Conservation (phyloP, 805 yeast genomes). For the Candida alai region DNA sequence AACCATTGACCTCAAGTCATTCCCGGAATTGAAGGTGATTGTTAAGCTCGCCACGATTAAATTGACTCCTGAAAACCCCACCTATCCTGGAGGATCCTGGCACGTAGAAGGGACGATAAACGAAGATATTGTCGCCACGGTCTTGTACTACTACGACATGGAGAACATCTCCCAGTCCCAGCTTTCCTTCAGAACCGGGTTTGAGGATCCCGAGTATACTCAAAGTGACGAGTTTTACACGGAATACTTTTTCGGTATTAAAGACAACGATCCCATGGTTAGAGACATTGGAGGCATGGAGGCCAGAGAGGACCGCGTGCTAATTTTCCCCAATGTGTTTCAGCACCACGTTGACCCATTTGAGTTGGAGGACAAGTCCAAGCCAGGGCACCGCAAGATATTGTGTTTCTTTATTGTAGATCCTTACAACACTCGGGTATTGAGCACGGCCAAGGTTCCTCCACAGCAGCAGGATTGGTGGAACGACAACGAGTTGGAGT, state of each 20-base stretch:
- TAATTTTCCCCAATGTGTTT: conserved; percentile 36
- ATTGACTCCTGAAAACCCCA: conserved; percentile 37
- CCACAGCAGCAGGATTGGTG: conserved; percentile 38
- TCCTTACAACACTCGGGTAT: conserved; percentile 26
- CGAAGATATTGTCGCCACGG: conserved; percentile 41
- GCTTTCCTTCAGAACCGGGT: conserved; percentile 26
- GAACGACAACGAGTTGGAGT: conserved; percentile 12
- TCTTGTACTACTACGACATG: conserved; percentile 36
- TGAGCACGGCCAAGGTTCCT: conserved; percentile 29
- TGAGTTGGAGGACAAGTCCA: conserved; percentile 30
- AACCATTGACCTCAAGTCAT: conserved; percentile 13
- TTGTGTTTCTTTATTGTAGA: conserved; percentile 39
- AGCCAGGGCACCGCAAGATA: conserved; percentile 36
- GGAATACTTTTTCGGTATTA: conserved; percentile 23
- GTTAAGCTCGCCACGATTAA: conserved; percentile 39
- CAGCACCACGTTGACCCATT: conserved; percentile 41
- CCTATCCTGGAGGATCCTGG: conserved; percentile 40
- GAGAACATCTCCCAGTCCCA: conserved; percentile 35
- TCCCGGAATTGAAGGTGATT: conserved; percentile 30
- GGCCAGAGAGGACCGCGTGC: conserved; percentile 22
- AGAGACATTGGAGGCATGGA: conserved; percentile 22
- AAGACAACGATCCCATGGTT: conserved; percentile 25
- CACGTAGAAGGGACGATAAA: conserved; percentile 40
- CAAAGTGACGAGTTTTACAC: conserved; percentile 28
- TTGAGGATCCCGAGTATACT: conserved; percentile 31